phyloP scores from a whole-genome alignment of 495 filamentous ascomycete species.

The Bryoglossum gracile region DNA sequence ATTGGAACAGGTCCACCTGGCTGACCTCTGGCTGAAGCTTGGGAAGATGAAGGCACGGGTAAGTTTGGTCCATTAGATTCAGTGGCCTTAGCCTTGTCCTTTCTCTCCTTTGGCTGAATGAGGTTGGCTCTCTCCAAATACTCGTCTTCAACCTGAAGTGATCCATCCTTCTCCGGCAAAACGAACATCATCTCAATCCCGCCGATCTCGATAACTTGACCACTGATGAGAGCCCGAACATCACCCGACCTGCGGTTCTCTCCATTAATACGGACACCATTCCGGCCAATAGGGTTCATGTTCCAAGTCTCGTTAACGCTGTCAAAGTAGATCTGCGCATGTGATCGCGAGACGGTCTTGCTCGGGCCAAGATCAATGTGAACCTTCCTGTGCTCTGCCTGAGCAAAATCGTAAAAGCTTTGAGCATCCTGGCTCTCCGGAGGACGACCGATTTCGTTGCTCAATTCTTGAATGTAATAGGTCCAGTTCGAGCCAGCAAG shows the following conservation, averaged over 20 bases:
- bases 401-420: too few relatives aligned
- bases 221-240: slow-evolving; percentile 61
- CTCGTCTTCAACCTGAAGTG: slow-evolving; percentile 46
- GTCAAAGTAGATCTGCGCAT: slow-evolving; percentile 82
- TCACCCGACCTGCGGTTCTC: slow-evolving; percentile 54
- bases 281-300: slow-evolving; percentile 79
- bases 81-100: neutral
- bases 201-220: slow-evolving; percentile 82
- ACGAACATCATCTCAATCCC: slow-evolving; percentile 98
- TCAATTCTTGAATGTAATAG: slow-evolving; percentile 76
- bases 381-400: too few relatives aligned
- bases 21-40: slow-evolving; percentile 28
- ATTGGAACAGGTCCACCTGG: slow-evolving; percentile 42
- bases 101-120: slow-evolving; percentile 4
- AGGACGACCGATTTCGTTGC: slow-evolving; percentile 77
- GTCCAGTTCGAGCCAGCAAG: slow-evolving; percentile 90
- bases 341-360: slow-evolving; percentile 82
- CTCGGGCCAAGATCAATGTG: slow-evolving; percentile 91
- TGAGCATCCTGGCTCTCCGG: slow-evolving; percentile 53
- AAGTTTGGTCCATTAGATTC: slow-evolving; percentile 4
- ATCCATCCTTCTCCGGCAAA: slow-evolving; percentile 55
- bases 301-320: slow-evolving; percentile 63
- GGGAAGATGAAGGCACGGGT: neutral
- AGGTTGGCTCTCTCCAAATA: slow-evolving; percentile 47
- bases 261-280: slow-evolving; percentile 79